Conservation (phyloP, 306 rosid species). For the Comarum palustre region DNA sequence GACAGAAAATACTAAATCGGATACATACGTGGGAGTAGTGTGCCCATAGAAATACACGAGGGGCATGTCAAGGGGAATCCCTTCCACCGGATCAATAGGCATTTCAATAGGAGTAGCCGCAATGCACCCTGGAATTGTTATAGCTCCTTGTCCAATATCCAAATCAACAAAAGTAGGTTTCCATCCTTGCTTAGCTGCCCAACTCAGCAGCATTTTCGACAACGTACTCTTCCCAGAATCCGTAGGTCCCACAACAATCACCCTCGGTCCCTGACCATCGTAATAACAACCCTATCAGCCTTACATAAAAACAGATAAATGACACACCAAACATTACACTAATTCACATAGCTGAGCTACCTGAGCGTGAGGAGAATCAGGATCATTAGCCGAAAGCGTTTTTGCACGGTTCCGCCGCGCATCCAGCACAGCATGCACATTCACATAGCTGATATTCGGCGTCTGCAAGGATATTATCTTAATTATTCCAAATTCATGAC, state of each 20-base stretch:
- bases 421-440: slow-evolving; percentile 85
- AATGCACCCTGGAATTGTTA: slow-evolving; percentile 86
- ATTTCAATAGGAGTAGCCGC: slow-evolving; percentile 94
- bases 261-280: slow-evolving; percentile 83
- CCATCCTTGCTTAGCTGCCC: slow-evolving; percentile 98
- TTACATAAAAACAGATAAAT: slow-evolving; percentile 4
- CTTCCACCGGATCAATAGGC: slow-evolving; percentile 95
- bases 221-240: slow-evolving; percentile 90
- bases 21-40: slow-evolving; percentile 66
- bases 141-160: slow-evolving; percentile 97
- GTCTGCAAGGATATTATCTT: slow-evolving; percentile 47
- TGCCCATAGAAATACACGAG: slow-evolving; percentile 90
- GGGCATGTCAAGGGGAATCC: slow-evolving; percentile 92
- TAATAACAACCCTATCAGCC: not conserved
- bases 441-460: slow-evolving; percentile 87
- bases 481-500: slow-evolving; percentile 12
- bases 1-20: not conserved
- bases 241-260: slow-evolving; percentile 89
- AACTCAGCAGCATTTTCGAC: slow-evolving; percentile 93
- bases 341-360: not conserved
- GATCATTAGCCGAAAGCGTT: slow-evolving; percentile 53
- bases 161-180: slow-evolving; percentile 90
- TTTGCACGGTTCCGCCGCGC: slow-evolving; percentile 81
- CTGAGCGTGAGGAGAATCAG: slow-evolving; percentile 50
- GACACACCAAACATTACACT: slow-evolving; percentile 14